Base-by-base conservation (phyloP, 1,284 basidiomycete genomes). In the Microbotryum scabiosae region DNA sequence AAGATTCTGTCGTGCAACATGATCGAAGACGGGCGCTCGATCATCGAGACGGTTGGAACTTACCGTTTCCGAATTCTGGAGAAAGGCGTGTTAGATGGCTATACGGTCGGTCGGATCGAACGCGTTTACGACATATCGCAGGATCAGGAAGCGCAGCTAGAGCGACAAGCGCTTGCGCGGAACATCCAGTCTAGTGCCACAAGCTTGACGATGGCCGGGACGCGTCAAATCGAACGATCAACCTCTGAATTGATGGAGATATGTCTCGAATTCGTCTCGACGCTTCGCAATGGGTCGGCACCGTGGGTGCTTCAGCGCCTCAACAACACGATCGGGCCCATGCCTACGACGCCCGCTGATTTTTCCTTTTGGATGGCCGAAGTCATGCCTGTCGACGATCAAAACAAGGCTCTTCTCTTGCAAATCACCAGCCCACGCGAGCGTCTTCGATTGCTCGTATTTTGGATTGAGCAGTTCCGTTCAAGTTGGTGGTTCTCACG, bases 331-430 rank as follows among this genome's bases (percentile, higher is more conserved):
- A 63, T 68, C 21, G 66, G 66, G 4, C 63, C 65, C 28, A 65
- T 63, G 59, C 66, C 66, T 7, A 60, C 69, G 76, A 64, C 79
- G 73, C 81, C 85, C 0, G 80, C 80, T 46, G 78, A 81, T 48
- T 92, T 94, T 73, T 83, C 84, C 44, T 96, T 88, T 75, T 97
- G 90, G 88, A 90, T 96, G 78, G 90, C 88, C 57, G 71, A 84
- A 78, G 79, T 94, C 23, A 84, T 97, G 64, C 93, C 92, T n/a
- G 91, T 97, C 70, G 90, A 94, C 73, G 90, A 96, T 69, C 82
- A 86, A 70, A 90, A 96, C 78, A 94, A 94, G 76, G 87, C 89
- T 21, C 88, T 89, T 69, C 79, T 97, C n/a, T 78, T 97, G n/a
- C 89, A 91, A 10, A 88, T 96, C 62, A 84, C 86, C 64, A 87